Base-by-base conservation (phyloP, 2,329 filamentous ascomycete species). In the Nemania serpens region DNA sequence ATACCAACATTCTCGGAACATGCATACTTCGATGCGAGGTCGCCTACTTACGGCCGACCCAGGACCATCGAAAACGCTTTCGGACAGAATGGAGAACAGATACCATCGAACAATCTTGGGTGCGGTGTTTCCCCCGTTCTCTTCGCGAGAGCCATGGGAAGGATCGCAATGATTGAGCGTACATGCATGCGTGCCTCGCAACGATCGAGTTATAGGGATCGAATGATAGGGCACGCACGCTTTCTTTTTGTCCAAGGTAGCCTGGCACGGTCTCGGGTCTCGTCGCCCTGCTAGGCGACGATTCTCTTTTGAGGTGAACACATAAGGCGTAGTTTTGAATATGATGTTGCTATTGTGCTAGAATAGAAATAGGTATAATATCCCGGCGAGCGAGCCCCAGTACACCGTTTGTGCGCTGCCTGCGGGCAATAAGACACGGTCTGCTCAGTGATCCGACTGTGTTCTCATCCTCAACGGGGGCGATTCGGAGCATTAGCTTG, bases 101-200 rank as follows among this genome's bases (percentile, higher is more conserved):
- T 65, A 69, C 75, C 73, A 78, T 70, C 80, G 81, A 78, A 79
- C 81, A 82, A 82, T 83, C 81, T 83, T 83, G 81, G 81, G 81
- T 83, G 81, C 81, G 81, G 79, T 83, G 81, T 77, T 82, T 77
- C 7, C 76, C 75, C 79, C 76, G 72, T 74, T 71, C 69, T 71
- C 58, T 61, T 65, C 54, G 62, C 69, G 72, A 75, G 71, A 75
- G 71, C 71, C 55, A 74, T 83, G 81, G 76, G 79, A 75, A 81
- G 81, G 81, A 83, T 78, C 81, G 81, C 81, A 83, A 83, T 83
- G 81, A 83, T 83, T 83, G 81, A 82, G 70, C 81, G 81, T 77
- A 83, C 81, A 83, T 82, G 52, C 49, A 46, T 34, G 29, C 33
- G 25, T 29, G 25, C 25, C 7, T 29, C 7, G 25, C 25, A 29